Evolutionary conservation across 352 stramenopile genomes (phyloP).

Genomic region (Phytophthora rubi): DNA sequence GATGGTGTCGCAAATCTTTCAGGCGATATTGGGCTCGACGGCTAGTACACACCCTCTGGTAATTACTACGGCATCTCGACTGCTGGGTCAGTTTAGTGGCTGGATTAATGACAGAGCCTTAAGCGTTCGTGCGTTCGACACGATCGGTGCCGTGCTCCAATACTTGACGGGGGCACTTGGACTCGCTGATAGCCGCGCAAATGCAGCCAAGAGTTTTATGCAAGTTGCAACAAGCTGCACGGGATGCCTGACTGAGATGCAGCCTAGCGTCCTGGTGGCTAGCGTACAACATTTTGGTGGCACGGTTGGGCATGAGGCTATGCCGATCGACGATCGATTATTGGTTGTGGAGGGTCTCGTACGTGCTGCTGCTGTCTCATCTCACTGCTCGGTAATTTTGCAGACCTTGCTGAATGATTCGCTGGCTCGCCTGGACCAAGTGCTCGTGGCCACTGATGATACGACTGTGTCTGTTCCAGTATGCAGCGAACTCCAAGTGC

Average conservation of each 20-base stretch:
- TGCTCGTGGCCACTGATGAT: slow-evolving; percentile 36
- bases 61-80: slow-evolving; percentile 52
- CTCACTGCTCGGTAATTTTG: slow-evolving; percentile 58
- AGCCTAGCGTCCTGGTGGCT: slow-evolving; percentile 47
- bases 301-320: slow-evolving; percentile 20
- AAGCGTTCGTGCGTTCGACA: slow-evolving; percentile 42
- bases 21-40: slow-evolving; percentile 41
- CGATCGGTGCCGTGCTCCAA: slow-evolving; percentile 50
- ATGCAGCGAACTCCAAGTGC: slow-evolving; percentile 68
- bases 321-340: slow-evolving; percentile 64
- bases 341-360: slow-evolving; percentile 73
- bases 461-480: slow-evolving; percentile 31
- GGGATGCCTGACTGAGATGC: slow-evolving; percentile 51
- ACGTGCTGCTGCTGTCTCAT: slow-evolving; percentile 53
- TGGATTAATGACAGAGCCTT: slow-evolving; percentile 63
- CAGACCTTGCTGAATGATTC: slow-evolving; percentile 56
- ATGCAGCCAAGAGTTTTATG: slow-evolving; percentile 78
- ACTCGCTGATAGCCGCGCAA: slow-evolving; percentile 40
- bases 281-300: slow-evolving; percentile 55
- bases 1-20: slow-evolving; percentile 56
- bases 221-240: slow-evolving; percentile 65
- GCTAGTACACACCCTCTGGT: slow-evolving; percentile 46
- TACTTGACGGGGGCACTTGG: slow-evolving; percentile 63
- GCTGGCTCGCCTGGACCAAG: slow-evolving; percentile 55
- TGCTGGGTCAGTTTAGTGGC: slow-evolving; percentile 61